These are phyloP conservation scores for Cyberlindnera amylophila DNA, from an alignment of 805 yeast genomes.

Conservation along the genomic window DNA sequence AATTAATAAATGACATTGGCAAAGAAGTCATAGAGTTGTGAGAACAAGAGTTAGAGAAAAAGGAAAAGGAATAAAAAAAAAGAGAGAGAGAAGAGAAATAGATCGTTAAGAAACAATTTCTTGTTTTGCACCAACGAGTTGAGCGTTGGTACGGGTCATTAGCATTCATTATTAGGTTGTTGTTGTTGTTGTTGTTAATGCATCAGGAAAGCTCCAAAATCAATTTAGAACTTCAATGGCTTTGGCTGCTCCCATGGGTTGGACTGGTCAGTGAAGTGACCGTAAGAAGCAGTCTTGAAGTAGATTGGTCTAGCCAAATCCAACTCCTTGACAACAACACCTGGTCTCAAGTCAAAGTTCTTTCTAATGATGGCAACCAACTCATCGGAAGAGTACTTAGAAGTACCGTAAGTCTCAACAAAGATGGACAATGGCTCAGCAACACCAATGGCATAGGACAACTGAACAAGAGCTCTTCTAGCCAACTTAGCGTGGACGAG, in stretches of 20 bases:
- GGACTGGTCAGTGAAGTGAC: slow-evolving; percentile 99
- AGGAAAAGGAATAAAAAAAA: neutral
- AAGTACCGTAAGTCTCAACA: slow-evolving; percentile 98
- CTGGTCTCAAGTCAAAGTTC: slow-evolving; percentile 99
- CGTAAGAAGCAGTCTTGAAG: slow-evolving; percentile 98
- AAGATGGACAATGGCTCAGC: slow-evolving; percentile 98
- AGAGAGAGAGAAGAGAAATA: slow-evolving; percentile 2
- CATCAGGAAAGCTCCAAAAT: neutral
- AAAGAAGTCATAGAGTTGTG: neutral
- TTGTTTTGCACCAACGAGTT: slow-evolving; percentile 15
- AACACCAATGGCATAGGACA: slow-evolving; percentile 99
- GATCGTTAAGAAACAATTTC: neutral
- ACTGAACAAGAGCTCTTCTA: slow-evolving; percentile 96
- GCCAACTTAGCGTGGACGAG: slow-evolving; percentile 92
- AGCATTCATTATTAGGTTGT: slow-evolving; percentile 13
- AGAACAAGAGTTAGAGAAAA: neutral
- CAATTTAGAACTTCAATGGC: slow-evolving; percentile 52
- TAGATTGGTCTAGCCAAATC: slow-evolving; percentile 99
- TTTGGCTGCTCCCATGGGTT: slow-evolving; percentile 99
- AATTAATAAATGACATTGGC: neutral
- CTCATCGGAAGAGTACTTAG: slow-evolving; percentile 83
- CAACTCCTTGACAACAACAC: slow-evolving; percentile 94
- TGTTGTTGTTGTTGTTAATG: neutral
- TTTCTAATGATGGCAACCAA: slow-evolving; percentile 86
- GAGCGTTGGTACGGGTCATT: slow-evolving; percentile 17